phyloP scores from a whole-genome alignment of 306 rosid genomes.

The Psophocarpus tetragonolobus region DNA sequence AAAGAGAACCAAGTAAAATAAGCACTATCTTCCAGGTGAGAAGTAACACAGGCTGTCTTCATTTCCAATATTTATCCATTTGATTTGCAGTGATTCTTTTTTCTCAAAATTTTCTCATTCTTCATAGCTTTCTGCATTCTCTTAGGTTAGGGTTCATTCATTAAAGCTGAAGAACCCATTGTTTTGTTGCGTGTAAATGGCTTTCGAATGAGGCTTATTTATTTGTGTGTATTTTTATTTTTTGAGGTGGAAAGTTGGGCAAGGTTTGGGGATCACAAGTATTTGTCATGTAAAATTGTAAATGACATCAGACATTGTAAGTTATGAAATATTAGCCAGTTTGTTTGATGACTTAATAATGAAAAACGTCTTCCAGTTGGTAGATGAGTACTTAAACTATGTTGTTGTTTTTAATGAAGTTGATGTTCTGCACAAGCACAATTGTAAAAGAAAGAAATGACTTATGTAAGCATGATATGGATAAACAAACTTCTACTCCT shows the following conservation, averaged over 20 bases:
- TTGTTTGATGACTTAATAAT: slow-evolving; percentile 28
- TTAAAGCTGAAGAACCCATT: slow-evolving; percentile 13
- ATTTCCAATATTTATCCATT: slow-evolving; percentile 12
- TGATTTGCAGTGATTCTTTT: slow-evolving; percentile 36
- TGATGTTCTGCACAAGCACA: slow-evolving; percentile 18
- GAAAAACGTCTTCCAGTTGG: background rate
- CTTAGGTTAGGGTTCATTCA: slow-evolving; percentile 32
- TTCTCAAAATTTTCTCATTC: background rate
- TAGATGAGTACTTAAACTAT: background rate
- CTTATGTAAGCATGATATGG: background rate
- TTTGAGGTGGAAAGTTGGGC: background rate
- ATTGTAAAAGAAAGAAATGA: slow-evolving; percentile 5
- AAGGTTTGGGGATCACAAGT: background rate
- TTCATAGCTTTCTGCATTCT: slow-evolving; percentile 23
- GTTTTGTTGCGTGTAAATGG: background rate
- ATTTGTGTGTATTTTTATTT: background rate
- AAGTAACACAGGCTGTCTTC: slow-evolving; percentile 19
- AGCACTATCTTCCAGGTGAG: slow-evolving; percentile 25
- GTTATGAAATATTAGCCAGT: slow-evolving; percentile 26
- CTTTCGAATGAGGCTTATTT: background rate
- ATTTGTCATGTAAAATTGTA: slow-evolving; percentile 31
- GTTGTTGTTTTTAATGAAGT: slow-evolving; percentile 4
- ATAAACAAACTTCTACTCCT: background rate
- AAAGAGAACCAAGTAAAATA: slow-evolving; percentile 49
- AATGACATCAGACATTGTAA: slow-evolving; percentile 9